Base-by-base conservation (phyloP, 2,329 filamentous ascomycete genomes). In the Colletotrichum plurivorum region DNA sequence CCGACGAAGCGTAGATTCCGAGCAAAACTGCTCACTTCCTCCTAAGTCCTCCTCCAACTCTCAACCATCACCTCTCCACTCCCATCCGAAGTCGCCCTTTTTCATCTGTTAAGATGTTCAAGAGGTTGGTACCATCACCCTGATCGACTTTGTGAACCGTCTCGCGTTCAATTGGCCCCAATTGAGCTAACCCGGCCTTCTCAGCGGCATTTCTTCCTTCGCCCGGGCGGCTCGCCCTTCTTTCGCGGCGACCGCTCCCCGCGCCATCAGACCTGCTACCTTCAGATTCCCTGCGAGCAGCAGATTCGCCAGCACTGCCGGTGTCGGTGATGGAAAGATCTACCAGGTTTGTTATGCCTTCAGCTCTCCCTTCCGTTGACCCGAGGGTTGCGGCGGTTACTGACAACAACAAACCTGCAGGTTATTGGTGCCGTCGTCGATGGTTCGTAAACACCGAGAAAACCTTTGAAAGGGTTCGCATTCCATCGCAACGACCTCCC, bases 351-450 rank as follows among this genome's bases (percentile, higher is more conserved):
- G 86, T 70, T 67, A 64, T 72, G 48, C 51, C 71, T 55, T 36
- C 53, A 13, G 16, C 16, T 18, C 62, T 39, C 49, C 48, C 53
- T 60, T 64, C 48, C 54, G 41, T 49, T 62, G 41, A 45, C 53
- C 49, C 60, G 61, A 71, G 48, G 49, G 58, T 36, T 25, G 57
- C 36, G 39, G 52, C 48, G 63, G 73, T 63, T 51, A 71, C 78
- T 83, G 78, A 83, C 77, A 71, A 74, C 82, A 91, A 91, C 80
- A 91, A 88, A 84, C 87, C 90, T 80, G 82, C 86, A 94, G 87
- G 95, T 98, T 84, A 98, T 98, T 87, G 95, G 96, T 93, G 95
- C 96, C 88, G 95, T 98, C 83, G 96, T 98, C 79, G 96, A 98
- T 87, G 94, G 94, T 97, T 88, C 87, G 93, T 89, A 78, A 71